phyloP scores from a whole-genome alignment of 1,284 basidiomycete genomes.

The Cerioporus squamosus region DNA sequence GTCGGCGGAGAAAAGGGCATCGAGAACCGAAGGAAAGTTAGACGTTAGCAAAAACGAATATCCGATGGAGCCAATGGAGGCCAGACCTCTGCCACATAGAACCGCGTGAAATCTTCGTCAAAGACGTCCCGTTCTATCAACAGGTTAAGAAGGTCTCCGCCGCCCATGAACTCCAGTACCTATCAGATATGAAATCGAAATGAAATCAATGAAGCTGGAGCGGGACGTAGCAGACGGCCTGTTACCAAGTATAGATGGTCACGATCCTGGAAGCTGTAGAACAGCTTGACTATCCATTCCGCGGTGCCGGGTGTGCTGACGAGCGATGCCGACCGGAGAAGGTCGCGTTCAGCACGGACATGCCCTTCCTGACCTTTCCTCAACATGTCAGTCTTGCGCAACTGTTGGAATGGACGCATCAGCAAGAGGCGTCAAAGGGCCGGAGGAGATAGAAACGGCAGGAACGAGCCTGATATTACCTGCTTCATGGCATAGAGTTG shows the following conservation, averaged over 20 bases:
- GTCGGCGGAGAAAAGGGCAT: constrained; percentile 12
- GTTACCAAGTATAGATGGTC: constrained; percentile 92
- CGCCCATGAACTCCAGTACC: constrained; percentile 94
- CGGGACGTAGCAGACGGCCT: constrained; percentile 17
- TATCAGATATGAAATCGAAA: constrained; percentile 52
- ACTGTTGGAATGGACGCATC: constrained; percentile 45
- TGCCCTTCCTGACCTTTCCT: constrained; percentile 98
- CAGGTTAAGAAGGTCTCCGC: constrained; percentile 94
- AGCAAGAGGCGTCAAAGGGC: neutral
- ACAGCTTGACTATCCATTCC: constrained; percentile 93
- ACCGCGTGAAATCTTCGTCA: constrained; percentile 90
- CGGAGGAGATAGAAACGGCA: neutral
- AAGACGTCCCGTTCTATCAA: constrained; percentile 95
- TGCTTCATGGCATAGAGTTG: constrained; percentile 97
- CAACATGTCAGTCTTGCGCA: constrained; percentile 96
- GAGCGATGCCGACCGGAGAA: constrained; percentile 81
- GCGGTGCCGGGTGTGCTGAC: constrained; percentile 70
- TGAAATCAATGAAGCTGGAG: constrained; percentile 59
- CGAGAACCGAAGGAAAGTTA: constrained; percentile 1
- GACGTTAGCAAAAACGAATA: constrained; percentile 20
- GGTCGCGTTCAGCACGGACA: constrained; percentile 88
- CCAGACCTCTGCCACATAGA: constrained; percentile 91
- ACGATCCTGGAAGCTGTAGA: constrained; percentile 92
- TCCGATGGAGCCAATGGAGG: constrained; percentile 8
- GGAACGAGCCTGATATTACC: constrained; percentile 46